Conservation (phyloP, 495 filamentous ascomycete species). For the Xylaria acuta region DNA sequence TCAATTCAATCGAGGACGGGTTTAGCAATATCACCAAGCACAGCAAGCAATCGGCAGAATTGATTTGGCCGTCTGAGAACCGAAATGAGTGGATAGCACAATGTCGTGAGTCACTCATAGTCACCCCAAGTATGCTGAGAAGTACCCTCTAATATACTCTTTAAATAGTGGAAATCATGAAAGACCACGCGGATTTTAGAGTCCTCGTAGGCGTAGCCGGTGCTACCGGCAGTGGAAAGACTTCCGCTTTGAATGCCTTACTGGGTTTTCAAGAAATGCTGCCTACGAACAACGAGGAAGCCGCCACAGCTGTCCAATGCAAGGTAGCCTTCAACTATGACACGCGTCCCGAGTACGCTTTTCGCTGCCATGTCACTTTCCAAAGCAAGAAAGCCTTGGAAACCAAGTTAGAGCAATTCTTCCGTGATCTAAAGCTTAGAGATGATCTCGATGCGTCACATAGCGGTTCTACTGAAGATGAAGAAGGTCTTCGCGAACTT, state of each 20-base stretch:
- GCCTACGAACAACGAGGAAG: slow-evolving; percentile 33
- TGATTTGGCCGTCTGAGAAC: slow-evolving; percentile 9
- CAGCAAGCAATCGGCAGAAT: slow-evolving; percentile 1
- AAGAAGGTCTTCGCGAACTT: slow-evolving; percentile 14
- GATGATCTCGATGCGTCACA: slow-evolving; percentile 1
- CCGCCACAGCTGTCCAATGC: slow-evolving; percentile 34
- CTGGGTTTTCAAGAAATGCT: slow-evolving; percentile 32
- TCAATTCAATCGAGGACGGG: not conserved
- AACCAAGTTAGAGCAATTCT: slow-evolving; percentile 26
- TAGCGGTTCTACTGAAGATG: slow-evolving; percentile 19
- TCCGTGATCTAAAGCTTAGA: slow-evolving; percentile 16
- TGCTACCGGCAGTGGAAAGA: slow-evolving; percentile 39
- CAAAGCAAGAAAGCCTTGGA: slow-evolving; percentile 25
- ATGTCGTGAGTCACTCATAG: slow-evolving; percentile 10
- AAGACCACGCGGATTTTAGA: slow-evolving; percentile 22
- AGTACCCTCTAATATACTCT: not conserved
- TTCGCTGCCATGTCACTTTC: slow-evolving; percentile 32
- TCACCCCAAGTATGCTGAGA: not conserved
- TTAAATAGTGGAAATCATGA: slow-evolving; percentile 2
- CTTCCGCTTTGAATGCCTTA: slow-evolving; percentile 33
- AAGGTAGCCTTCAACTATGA: slow-evolving; percentile 32
- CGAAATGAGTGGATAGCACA: slow-evolving; percentile 12
- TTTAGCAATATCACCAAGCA: not conserved
- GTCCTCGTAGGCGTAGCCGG: slow-evolving; percentile 38
- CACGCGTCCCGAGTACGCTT: slow-evolving; percentile 18